Conservation (phyloP, 441 rosid species). For the Biscutella auriculata region DNA sequence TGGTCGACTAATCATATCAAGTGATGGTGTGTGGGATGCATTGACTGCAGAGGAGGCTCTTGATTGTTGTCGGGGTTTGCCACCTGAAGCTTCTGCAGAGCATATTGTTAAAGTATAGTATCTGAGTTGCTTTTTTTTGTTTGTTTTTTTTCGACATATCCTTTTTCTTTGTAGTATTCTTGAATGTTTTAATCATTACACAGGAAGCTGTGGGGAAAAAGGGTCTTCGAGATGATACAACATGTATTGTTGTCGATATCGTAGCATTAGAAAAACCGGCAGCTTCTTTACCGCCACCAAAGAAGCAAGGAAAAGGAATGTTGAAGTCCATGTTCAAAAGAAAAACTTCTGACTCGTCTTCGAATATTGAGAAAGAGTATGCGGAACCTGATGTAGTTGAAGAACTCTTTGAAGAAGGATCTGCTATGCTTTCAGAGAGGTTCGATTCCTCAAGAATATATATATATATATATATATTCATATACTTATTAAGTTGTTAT, state of each 20-base stretch:
- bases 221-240: constrained; percentile 96
- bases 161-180: neutral
- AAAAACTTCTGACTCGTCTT: constrained; percentile 59
- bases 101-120: constrained; percentile 72
- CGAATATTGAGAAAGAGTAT: constrained; percentile 53
- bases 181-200: constrained; percentile 10
- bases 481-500: too few species aligned
- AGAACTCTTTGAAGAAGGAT: constrained; percentile 87
- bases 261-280: constrained; percentile 65
- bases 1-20: constrained; percentile 81
- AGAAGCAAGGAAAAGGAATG: constrained; percentile 69
- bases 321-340: constrained; percentile 77
- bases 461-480: too few species aligned
- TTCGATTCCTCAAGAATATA: constrained; percentile 19
- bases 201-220: constrained; percentile 78
- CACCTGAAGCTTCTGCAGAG: constrained; percentile 79
- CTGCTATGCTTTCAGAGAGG: constrained; percentile 98
- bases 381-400: constrained; percentile 71
- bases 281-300: constrained; percentile 57
- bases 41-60: constrained; percentile 68
- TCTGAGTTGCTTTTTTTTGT: neutral
- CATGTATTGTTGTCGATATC: constrained; percentile 90
- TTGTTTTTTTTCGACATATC: neutral
- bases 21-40: constrained; percentile 99
- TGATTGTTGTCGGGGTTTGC: constrained; percentile 86